Evolutionary conservation across 345 rosid species (phyloP).

Genomic region (Pseudoturritis turrita): DNA sequence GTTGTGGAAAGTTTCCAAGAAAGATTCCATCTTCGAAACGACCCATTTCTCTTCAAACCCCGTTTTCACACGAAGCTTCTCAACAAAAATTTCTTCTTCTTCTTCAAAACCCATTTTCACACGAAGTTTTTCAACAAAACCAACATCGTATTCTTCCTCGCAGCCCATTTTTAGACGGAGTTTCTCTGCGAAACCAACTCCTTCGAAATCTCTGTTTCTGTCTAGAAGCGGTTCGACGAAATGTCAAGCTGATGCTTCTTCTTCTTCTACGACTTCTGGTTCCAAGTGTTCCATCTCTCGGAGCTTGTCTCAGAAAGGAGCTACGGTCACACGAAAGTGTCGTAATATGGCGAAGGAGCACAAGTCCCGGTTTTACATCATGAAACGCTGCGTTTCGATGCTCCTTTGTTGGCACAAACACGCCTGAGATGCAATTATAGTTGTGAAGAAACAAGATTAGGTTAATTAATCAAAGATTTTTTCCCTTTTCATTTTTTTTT

Average conservation of each 20-base stretch:
- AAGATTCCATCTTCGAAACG: slow-evolving; percentile 20
- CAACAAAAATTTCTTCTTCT: slow-evolving; percentile 23
- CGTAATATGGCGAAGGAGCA: slow-evolving; percentile 83
- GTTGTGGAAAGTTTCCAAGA: slow-evolving; percentile 28
- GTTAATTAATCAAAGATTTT: not conserved
- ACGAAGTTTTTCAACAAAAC: slow-evolving; percentile 24
- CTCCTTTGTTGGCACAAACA: slow-evolving; percentile 96
- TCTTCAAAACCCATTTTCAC: slow-evolving; percentile 18
- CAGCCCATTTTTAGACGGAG: slow-evolving; percentile 52
- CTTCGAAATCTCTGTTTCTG: slow-evolving; percentile 48
- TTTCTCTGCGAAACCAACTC: slow-evolving; percentile 57
- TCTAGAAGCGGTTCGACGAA: slow-evolving; percentile 50
- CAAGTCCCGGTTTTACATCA: slow-evolving; percentile 84
- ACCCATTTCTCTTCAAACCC: slow-evolving; percentile 21
- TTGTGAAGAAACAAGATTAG: not conserved
- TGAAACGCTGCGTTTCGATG: slow-evolving; percentile 94
- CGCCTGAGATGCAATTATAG: slow-evolving; percentile 17
- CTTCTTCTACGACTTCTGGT: slow-evolving; percentile 29
- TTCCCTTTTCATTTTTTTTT: not conserved
- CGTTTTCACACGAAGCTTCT: slow-evolving; percentile 23
- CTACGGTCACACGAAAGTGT: slow-evolving; percentile 62
- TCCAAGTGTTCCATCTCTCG: slow-evolving; percentile 41
- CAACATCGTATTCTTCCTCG: slow-evolving; percentile 35
- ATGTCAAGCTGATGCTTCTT: slow-evolving; percentile 13
- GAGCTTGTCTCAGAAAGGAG: slow-evolving; percentile 50